These are phyloP conservation scores for Globisporangium abappressorium DNA, from an alignment of 352 stramenopile species.

Conservation along the genomic window DNA sequence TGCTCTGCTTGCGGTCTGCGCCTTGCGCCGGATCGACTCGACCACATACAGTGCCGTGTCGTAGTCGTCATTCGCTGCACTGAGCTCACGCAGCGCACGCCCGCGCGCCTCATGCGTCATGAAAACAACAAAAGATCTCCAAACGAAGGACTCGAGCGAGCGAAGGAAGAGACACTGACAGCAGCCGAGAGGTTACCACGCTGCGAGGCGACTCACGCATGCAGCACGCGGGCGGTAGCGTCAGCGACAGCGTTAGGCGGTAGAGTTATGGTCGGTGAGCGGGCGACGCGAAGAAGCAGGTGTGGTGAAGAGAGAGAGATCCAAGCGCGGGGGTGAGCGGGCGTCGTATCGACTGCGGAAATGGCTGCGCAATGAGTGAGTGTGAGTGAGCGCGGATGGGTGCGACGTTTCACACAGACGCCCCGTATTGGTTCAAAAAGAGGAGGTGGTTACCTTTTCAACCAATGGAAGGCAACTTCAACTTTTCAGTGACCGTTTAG, in stretches of 20 bases:
- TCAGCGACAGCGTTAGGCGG: neutral
- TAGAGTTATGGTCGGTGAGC: neutral
- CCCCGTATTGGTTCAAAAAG: neutral
- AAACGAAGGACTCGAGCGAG: neutral
- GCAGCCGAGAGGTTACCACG: neutral
- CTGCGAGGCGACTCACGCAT: neutral
- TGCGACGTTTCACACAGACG: neutral
- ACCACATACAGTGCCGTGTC: slow-evolving; percentile 19
- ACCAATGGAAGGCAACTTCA: slow-evolving; percentile 6
- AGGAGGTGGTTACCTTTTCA: neutral
- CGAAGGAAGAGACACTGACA: neutral
- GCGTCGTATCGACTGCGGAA: neutral
- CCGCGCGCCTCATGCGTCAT: slow-evolving; percentile 10
- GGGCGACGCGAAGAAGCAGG: neutral
- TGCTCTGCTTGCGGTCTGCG: slow-evolving; percentile 7
- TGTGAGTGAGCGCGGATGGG: neutral
- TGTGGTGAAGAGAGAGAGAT: neutral
- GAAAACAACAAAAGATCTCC: no score
- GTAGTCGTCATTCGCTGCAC: slow-evolving; percentile 10
- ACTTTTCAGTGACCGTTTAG: neutral
- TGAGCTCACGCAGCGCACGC: neutral
- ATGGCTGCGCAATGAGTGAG: slow-evolving; percentile 1
- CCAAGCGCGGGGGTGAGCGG: neutral
- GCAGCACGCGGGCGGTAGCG: neutral
- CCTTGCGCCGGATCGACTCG: slow-evolving; percentile 20